Evolutionary conservation across 768 basidiomycete genomes (phyloP).

Genomic region (Phanerodontia chrysosporium): DNA sequence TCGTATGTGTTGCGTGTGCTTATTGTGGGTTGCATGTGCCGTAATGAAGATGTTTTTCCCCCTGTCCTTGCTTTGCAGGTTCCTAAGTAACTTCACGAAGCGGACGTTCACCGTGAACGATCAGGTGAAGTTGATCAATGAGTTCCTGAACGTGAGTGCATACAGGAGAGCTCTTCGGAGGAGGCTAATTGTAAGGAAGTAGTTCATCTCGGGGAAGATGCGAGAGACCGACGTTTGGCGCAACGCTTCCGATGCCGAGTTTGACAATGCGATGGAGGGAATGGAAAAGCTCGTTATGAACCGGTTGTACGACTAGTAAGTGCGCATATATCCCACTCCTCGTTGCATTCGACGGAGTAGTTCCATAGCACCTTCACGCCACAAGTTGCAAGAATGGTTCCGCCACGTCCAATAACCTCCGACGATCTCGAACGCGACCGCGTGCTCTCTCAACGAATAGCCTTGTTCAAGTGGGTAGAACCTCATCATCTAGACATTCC

Average conservation of each 20-base stretch:
- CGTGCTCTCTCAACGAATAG: constrained; percentile 84
- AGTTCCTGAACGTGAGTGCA: constrained; percentile 75
- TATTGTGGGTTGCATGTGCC: neutral
- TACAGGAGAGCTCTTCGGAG: neutral
- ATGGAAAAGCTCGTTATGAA: constrained; percentile 99
- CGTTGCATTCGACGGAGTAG: constrained; percentile 7
- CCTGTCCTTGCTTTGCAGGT: constrained; percentile 44
- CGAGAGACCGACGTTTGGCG: constrained; percentile 79
- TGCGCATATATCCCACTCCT: constrained; percentile 16
- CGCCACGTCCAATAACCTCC: constrained; percentile 76
- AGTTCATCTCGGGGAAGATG: constrained; percentile 94
- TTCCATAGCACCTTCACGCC: constrained; percentile 84
- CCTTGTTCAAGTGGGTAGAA: constrained; percentile 86
- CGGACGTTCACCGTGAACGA: constrained; percentile 88
- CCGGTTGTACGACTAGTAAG: constrained; percentile 89
- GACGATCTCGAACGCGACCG: constrained; percentile 97
- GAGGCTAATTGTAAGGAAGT: neutral
- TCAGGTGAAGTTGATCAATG: constrained; percentile 92
- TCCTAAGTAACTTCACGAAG: constrained; percentile 90
- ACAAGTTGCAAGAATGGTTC: constrained; percentile 59
- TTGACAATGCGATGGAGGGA: constrained; percentile 95
- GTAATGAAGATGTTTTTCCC: neutral
- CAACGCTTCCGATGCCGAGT: constrained; percentile 72
- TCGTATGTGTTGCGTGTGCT: constrained; percentile 58
- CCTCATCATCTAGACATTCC: constrained; percentile 91